Evolutionary conservation across 31 red algal species (phyloP), one percentile per base, ranked within the genome.

Genomic region (Odonthalia washingtoniensis): DNA sequence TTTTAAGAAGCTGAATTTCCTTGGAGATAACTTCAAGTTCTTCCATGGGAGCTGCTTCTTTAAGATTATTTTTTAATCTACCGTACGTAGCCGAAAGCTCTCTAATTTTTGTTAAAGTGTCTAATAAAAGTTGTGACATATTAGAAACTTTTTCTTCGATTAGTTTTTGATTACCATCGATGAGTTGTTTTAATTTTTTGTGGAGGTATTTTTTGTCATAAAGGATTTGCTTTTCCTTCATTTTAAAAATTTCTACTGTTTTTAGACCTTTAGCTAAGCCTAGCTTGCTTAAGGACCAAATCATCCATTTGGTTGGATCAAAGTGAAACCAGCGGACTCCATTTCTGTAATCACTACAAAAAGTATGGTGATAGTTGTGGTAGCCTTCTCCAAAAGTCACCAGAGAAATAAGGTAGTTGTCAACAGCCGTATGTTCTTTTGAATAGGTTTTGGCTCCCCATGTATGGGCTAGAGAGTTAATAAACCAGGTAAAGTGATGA

Each of bases 281-380:
- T 33, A 67, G 33, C 33, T 67, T 67, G 33, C 30, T 33, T 33
- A 67, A 35, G 30, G 64, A 30, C 64, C 64, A 67, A 67, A 67
- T 67, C 64, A 67, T 67, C 89, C 89, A 91, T 68, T 91, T 91
- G 65, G 83, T 91, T 14, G 89, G 89, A 75, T 91, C 89, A 57
- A 69, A 91, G 24, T 91, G 89, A 88, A 77, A 91, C 83, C 84
- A 89, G 33, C 49, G 44, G 64, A 91, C 89, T 36, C 89, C 89
- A 68, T 88, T 88, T 17, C 89, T 77, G 80, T 91, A 91, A 38
- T 91, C 89, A 68, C 88, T 82, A 41, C 65, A 83, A 77, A 91
- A 91, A 46, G 81, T 83, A 53, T 91, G 89, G 45, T 91, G 89
- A 62, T 74, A 91, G 40, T 91, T 91, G 86, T 91, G 89, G 41